Evolutionary conservation across 345 rosid genomes (phyloP).

Genomic region (Schrenkiella parvula): DNA sequence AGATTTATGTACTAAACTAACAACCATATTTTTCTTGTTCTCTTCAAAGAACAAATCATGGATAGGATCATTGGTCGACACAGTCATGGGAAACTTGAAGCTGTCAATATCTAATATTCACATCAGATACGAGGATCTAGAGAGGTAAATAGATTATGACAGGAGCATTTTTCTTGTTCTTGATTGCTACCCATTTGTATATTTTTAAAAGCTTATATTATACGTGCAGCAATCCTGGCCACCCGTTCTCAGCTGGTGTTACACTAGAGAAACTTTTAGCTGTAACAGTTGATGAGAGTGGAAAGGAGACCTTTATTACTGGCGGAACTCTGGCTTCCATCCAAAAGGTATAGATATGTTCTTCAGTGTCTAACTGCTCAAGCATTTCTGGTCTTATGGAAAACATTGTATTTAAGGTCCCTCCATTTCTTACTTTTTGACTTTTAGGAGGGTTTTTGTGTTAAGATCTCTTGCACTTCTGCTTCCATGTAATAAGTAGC

Average conservation of each 20-base stretch:
- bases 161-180: not conserved
- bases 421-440: not conserved
- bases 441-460: conserved; percentile 13
- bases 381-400: conserved; percentile 6
- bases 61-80: conserved; percentile 93
- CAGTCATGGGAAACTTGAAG: conserved; percentile 92
- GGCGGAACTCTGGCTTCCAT: conserved; percentile 71
- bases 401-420: not conserved
- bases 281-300: conserved; percentile 83
- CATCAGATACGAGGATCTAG: conserved; percentile 94
- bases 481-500: not conserved
- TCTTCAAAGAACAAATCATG: conserved; percentile 82
- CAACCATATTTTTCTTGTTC: conserved; percentile 27
- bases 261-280: conserved; percentile 91
- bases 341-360: conserved; percentile 59
- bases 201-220: conserved; percentile 7
- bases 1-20: conserved; percentile 18
- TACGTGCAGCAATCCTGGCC: conserved; percentile 77
- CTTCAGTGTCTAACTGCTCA: not conserved
- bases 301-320: conserved; percentile 84
- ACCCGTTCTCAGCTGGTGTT: conserved; percentile 85
- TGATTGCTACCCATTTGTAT: conserved; percentile 1
- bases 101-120: conserved; percentile 96
- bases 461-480: conserved; percentile 8
- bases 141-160: conserved; percentile 51